phyloP scores from a whole-genome alignment of 148 eudicot genomes.

The Linanthus parryae region DNA sequence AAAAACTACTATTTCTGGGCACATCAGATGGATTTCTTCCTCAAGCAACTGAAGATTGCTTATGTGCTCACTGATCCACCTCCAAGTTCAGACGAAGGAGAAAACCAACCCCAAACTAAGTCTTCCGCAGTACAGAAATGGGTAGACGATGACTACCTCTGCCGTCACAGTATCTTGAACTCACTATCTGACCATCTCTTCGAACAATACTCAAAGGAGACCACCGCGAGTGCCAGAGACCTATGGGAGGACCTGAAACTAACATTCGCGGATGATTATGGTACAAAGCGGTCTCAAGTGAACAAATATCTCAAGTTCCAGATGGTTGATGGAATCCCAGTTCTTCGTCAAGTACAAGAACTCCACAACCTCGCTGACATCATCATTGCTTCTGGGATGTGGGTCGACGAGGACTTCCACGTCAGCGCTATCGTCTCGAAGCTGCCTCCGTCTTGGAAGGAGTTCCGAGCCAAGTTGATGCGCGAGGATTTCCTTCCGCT shows the following conservation, averaged over 20 bases:
- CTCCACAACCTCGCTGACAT: conserved; percentile 51
- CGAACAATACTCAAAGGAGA: conserved; percentile 33
- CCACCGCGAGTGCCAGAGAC: conserved; percentile 46
- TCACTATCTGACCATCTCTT: conserved; percentile 66
- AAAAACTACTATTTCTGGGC: conserved; percentile 67
- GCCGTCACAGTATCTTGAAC: conserved; percentile 58
- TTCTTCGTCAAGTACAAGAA: conserved; percentile 61
- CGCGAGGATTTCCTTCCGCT: conserved; percentile 48
- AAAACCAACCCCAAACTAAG: conserved; percentile 25
- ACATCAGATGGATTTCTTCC: conserved; percentile 43
- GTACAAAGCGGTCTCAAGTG: conserved; percentile 54
- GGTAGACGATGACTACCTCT: conserved; percentile 58
- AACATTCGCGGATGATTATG: conserved; percentile 49
- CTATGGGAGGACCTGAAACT: conserved; percentile 72
- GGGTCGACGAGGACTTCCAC: conserved; percentile 69
- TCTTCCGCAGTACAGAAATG: conserved; percentile 44
- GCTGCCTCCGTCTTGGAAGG: conserved; percentile 85
- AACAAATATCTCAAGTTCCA: conserved; percentile 68
- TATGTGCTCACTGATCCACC: conserved; percentile 57
- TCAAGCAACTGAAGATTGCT: conserved; percentile 44
- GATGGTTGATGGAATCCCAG: conserved; percentile 59
- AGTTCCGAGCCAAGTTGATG: conserved; percentile 42
- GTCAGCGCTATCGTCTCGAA: conserved; percentile 62
- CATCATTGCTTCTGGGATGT: conserved; percentile 50
- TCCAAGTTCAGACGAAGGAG: conserved; percentile 39